A percentile compares a stretch with the other conserved stretches of the same genome.
These are phyloP conservation scores for Aspergillus pseudoviridinutans DNA, from an alignment of 2,329 filamentous ascomycete species.

Conservation along the genomic window DNA sequence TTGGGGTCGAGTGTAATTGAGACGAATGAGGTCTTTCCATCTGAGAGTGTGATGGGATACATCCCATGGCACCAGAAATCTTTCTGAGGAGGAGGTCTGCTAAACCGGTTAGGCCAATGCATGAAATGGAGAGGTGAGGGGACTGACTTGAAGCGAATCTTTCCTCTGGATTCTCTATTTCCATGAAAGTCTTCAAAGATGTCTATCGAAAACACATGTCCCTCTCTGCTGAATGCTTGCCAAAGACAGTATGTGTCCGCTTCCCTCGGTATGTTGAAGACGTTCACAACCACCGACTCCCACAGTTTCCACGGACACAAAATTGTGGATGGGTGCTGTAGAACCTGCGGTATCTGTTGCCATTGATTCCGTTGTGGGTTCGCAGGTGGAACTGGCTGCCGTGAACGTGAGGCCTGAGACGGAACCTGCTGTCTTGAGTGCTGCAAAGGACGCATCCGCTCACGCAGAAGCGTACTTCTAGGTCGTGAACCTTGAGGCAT, in stretches of 20 bases:
- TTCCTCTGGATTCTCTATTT: slow-evolving; percentile 40
- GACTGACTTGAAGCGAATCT: slow-evolving; percentile 51
- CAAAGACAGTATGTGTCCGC: slow-evolving; percentile 44
- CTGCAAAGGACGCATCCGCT: neutral
- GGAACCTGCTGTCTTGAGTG: neutral
- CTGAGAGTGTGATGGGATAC: slow-evolving; percentile 26
- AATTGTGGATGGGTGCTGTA: slow-evolving; percentile 7
- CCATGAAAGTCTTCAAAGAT: slow-evolving; percentile 47
- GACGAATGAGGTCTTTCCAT: slow-evolving; percentile 18
- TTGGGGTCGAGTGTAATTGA: slow-evolving; percentile 23
- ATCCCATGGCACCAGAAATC: slow-evolving; percentile 48
- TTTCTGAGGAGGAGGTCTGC: slow-evolving; percentile 48
- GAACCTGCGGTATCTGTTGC: neutral
- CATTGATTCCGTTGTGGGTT: neutral
- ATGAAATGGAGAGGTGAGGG: neutral
- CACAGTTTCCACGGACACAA: slow-evolving; percentile 35
- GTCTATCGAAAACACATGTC: slow-evolving; percentile 55
- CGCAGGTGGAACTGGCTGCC: neutral
- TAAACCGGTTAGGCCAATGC: neutral
- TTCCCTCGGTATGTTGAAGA: slow-evolving; percentile 33
- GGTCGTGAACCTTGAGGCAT: neutral
- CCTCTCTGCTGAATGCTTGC: slow-evolving; percentile 50
- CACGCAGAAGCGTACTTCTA: neutral
- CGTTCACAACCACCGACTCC: slow-evolving; percentile 36
- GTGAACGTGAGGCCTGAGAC: neutral